Percentiles rank a stretch among this genome's conserved stretches.
phyloP scores from a whole-genome alignment of 805 yeast genomes.

The Yarrowia phangngaensis region DNA sequence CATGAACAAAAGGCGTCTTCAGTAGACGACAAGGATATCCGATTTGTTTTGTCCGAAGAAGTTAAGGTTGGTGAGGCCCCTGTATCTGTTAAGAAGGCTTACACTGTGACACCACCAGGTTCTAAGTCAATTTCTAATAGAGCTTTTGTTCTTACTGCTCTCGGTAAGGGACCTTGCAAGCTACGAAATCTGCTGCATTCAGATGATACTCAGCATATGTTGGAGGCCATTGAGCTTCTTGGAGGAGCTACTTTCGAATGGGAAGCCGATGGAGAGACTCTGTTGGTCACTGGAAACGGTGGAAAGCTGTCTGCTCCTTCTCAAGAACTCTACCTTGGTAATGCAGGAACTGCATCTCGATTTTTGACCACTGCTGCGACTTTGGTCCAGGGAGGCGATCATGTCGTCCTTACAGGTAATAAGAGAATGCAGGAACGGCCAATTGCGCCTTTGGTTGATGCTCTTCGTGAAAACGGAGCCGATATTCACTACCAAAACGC shows the following conservation, averaged over 20 bases:
- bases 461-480: slow-evolving; percentile 77
- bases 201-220: slow-evolving; percentile 94
- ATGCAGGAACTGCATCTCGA: slow-evolving; percentile 97
- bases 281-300: slow-evolving; percentile 84
- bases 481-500: slow-evolving; percentile 64
- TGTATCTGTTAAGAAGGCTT: slow-evolving; percentile 37
- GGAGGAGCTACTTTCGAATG: slow-evolving; percentile 77
- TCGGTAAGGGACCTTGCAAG: slow-evolving; percentile 79
- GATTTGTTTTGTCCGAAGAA: slow-evolving; percentile 80
- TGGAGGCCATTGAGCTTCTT: slow-evolving; percentile 73
- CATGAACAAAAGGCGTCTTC: slow-evolving; percentile 82
- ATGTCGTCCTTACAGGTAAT: slow-evolving; percentile 81
- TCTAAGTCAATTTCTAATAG: slow-evolving; percentile 96
- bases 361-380: slow-evolving; percentile 90
- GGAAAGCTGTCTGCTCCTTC: slow-evolving; percentile 55
- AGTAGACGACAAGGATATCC: slow-evolving; percentile 74
- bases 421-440: slow-evolving; percentile 97
- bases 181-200: slow-evolving; percentile 87
- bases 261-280: slow-evolving; percentile 86
- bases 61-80: slow-evolving; percentile 55
- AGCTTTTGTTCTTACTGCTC: slow-evolving; percentile 87
- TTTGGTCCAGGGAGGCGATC: slow-evolving; percentile 52
- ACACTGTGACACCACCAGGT: slow-evolving; percentile 79
- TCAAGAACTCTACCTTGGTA: slow-evolving; percentile 80
- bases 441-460: slow-evolving; percentile 92